Conservation (phyloP, 306 rosid genomes). For the Trifolium dubium region DNA sequence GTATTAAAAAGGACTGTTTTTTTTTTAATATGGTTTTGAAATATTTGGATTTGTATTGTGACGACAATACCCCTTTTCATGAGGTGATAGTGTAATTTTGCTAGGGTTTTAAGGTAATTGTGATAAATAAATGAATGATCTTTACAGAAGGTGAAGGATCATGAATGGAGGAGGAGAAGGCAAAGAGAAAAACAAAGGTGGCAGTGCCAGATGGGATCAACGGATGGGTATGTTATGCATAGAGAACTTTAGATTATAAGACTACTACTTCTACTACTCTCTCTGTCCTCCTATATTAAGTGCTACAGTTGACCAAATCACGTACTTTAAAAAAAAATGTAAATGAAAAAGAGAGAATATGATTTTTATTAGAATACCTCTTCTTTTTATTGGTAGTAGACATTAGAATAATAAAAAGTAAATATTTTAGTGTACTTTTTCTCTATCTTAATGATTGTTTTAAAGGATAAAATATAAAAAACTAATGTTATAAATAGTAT, state of each 20-base stretch:
- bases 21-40: background rate
- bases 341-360: no score
- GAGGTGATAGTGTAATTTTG: slow-evolving; percentile 1
- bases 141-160: slow-evolving; percentile 27
- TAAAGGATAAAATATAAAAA: no score
- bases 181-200: slow-evolving; percentile 25
- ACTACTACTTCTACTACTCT: no score
- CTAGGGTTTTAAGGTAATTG: background rate
- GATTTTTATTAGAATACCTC: no score
- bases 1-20: slow-evolving; percentile 33
- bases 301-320: no score
- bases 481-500: no score
- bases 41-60: background rate
- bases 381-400: no score
- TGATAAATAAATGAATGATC: background rate
- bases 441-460: no score
- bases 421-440: no score
- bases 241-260: background rate
- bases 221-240: slow-evolving; percentile 13
- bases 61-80: slow-evolving; percentile 31
- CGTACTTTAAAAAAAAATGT: no score
- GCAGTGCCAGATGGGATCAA: slow-evolving; percentile 36
- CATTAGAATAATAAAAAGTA: no score
- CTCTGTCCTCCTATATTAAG: no score
- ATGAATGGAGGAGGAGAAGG: slow-evolving; percentile 29